Evolutionary conservation across 2,329 filamentous ascomycete genomes (phyloP).

Genomic region (Rosellinia necatrix): DNA sequence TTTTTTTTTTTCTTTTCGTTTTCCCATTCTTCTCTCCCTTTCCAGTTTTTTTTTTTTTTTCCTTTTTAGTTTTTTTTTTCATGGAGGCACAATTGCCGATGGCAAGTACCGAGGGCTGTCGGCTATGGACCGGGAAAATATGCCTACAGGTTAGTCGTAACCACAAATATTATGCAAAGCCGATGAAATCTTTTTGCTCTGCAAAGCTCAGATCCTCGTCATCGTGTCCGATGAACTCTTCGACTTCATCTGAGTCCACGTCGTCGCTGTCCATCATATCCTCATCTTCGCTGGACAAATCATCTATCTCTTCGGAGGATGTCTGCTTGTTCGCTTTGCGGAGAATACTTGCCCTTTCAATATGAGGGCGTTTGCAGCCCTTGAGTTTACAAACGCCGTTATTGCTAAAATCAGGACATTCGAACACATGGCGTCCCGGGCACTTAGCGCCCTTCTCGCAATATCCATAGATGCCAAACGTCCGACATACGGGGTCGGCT

Average conservation of each 20-base stretch:
- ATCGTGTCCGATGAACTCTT: constrained; percentile 65
- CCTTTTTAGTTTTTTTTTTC: background rate
- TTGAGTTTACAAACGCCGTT: constrained; percentile 80
- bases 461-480: constrained; percentile 86
- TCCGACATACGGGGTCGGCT: constrained; percentile 77
- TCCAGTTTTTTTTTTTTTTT: no score
- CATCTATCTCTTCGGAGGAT: constrained; percentile 60
- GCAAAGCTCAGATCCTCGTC: constrained; percentile 61
- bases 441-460: constrained; percentile 83
- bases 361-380: constrained; percentile 83
- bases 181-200: constrained; percentile 64
- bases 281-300: constrained; percentile 80
- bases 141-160: constrained; percentile 33
- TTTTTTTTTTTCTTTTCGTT: background rate
- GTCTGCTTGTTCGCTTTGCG: constrained; percentile 65
- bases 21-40: background rate
- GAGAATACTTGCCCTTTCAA: constrained; percentile 81
- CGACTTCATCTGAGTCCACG: constrained; percentile 75
- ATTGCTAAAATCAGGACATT: constrained; percentile 96
- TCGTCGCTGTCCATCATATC: constrained; percentile 74
- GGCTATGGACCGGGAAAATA: constrained; percentile 13
- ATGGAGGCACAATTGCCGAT: constrained; percentile 1
- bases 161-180: constrained; percentile 44
- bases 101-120: background rate
- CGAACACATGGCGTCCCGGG: constrained; percentile 82